These are phyloP conservation scores for Claviceps sp. DNA, from an alignment of 2,329 filamentous ascomycete species.

Conservation along the genomic window DNA sequence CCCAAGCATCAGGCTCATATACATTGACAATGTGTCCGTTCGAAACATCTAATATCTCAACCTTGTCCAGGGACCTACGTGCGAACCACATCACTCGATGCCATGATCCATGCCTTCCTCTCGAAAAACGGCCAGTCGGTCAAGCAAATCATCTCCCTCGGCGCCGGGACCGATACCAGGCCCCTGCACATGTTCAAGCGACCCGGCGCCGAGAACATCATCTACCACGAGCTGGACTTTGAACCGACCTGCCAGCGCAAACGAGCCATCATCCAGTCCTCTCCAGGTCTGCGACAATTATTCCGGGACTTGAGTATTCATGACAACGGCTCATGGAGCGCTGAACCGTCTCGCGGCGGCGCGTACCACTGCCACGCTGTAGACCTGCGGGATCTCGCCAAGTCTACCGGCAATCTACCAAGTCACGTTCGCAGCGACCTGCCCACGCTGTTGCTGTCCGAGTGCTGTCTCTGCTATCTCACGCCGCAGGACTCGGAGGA, in stretches of 20 bases:
- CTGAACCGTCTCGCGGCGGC: constrained; percentile 24
- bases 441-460: constrained; percentile 79
- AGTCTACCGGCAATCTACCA: constrained; percentile 3
- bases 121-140: constrained; percentile 18
- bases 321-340: constrained; percentile 28
- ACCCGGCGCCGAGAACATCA: constrained; percentile 27
- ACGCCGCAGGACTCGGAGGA: constrained; percentile 46
- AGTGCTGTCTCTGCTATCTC: constrained; percentile 92
- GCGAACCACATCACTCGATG: constrained; percentile 71
- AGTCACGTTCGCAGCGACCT: constrained; percentile 34
- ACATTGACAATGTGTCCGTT: not conserved
- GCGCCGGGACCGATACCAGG: constrained; percentile 86
- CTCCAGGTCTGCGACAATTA: constrained; percentile 26
- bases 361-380: constrained; percentile 47
- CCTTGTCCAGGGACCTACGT: constrained; percentile 66
- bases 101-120: constrained; percentile 61
- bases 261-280: constrained; percentile 37
- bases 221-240: constrained; percentile 93
- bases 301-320: constrained; percentile 20
- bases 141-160: constrained; percentile 80
- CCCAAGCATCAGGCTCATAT: not conserved
- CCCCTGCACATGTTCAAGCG: constrained; percentile 59
- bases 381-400: constrained; percentile 51
- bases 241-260: constrained; percentile 58
- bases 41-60: not conserved